Base-by-base conservation (phyloP, 768 basidiomycete species). In the Phylloporus scabripes region DNA sequence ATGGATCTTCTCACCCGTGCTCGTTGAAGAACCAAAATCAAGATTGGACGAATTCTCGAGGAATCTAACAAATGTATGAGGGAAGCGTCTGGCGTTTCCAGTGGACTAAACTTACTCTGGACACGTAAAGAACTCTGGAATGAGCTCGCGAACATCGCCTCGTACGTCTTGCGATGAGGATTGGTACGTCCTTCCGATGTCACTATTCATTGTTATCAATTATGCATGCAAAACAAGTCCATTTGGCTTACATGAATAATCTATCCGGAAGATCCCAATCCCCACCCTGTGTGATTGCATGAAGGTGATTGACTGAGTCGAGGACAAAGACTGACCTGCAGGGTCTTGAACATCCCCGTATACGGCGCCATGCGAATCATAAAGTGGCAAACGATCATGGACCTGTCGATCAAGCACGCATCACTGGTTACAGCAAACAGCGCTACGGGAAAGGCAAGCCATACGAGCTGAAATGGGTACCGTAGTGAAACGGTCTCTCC, bases 351-450 rank as follows among this genome's bases (percentile, higher is more conserved):
- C 85, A 95, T 94, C 60, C 86, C 83, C 21, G 92, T 94, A 64
- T 87, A 97, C 0, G 94, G 94, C 12, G 85, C 82, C 58, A 94
- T 70, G 18, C 94, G 78, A 47, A 97, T 94, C 57, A 95, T 70
- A 70, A 88, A 96, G 57, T 95, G 92, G 70, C 92, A 94, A 39
- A 93, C 89, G 50, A 92, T 95, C 93, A 96, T 96, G 3, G 92
- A 94, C 49, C 65, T 67, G 40, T 29, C 36, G 17, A 33, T 32
- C 7, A 43, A 39, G 17, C 1, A 40, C 0, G 10, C 11, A 37
- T 62, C 8, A 64, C 4, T 36, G 31, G 18, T 9, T 18, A 23
- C 21, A n/a, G n/a, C n/a, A 36, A 40, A 43, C 15, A 31, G 18
- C 12, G 0, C 28, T 6, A 24, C n/a, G 5, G 18, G 42, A 21